Base-by-base conservation (phyloP, 148 eudicot species). In the Suaeda aralocaspica region DNA sequence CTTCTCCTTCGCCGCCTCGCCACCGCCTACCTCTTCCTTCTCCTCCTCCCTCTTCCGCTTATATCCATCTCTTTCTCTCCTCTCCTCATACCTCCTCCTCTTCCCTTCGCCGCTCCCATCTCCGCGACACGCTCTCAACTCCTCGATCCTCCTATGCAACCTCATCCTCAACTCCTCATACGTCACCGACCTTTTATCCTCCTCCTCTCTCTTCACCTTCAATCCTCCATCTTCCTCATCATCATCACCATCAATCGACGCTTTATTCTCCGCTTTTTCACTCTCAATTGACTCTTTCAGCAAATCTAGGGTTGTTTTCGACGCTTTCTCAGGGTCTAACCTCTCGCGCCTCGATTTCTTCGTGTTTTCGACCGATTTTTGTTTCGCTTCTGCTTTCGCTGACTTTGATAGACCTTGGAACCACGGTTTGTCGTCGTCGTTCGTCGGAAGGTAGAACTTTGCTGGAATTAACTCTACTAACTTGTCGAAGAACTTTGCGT, bases 401-500 rank as follows among this genome's bases (percentile, higher is more conserved):
- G 79, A 69, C 58, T 84, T 87, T 28, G 87, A 83, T 1, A 93
- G 79, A 29, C 96, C 95, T 72, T 86, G 86, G 64, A 80, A 85
- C 83, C 86, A 93, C 0, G 88, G 82, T 48, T 86, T 84, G 52
- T 76, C 79, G 7, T 82, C 73, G 59, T 80, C 83, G 72, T 80
- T 84, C 18, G 69, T 67, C 0, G 89, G 73, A 48, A 91, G 86
- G 77, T 93, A 93, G 85, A 88, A 88, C 45, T 78, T 79, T 15
- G 96, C 78, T 5, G 98, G 98, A 26, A 93, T 89, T n/a, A 81
- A 73, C 28, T 88, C 83, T 24, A 93, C 68, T 21, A 93, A 71
- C n/a, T 60, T 77, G 82, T 93, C 92, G 77, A 93, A 93, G 80
- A 88, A 91, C 53, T 57, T 60, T 0, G 86, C 65, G 75, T 87